Base-by-base conservation (phyloP, 169 alveolate species). In the Plasmodium yoelii region DNA sequence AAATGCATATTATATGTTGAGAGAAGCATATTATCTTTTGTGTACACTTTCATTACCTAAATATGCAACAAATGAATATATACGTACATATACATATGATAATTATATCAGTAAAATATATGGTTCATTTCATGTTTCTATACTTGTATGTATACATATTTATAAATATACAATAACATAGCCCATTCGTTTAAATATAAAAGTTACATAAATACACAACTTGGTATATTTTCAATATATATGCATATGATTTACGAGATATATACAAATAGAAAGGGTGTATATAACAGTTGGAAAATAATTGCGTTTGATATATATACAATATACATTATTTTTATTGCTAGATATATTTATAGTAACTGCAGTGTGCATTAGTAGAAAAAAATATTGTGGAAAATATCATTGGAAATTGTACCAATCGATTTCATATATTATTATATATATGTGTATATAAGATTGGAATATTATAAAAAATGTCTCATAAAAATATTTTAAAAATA, bases 1-100 rank as follows among this genome's bases (percentile, higher is more conserved):
- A 56, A 73, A 18, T 28, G 72, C 59, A 18, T 18, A 61, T 22
- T 28, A 56, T 57, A 61, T 34, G 28, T 28, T 72, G 34, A 56
- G 46, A 59, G 26, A 73, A 57, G 18, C 22, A 28, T 28, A 57
- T 7, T 34, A 47, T 39, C 19, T 24, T 19, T 70, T 73, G 26
- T 57, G 55, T 39, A 44, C 18, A 47, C 87, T 6, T 28, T 28
- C n/a, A 39, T 49, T n/a, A 46, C 10, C 28, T 9, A 57, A n/a
- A 57, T 49, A 73, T 49, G 18, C n/a, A n/a, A 49, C 60, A 56
- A 26, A 19, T 28, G 6, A 15, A 26, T 49, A 22, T 15, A 61
- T 61, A 61, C 28, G 49, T 28, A 49, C 28, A 61, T 28, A 61
- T 18, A 18, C 28, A 61, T 61, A 28, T 61, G 19, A 9, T 2